Evolutionary conservation across 306 rosid species (phyloP), one percentile per base, ranked within the genome.

Genomic region (Gastrolobium villosum): DNA sequence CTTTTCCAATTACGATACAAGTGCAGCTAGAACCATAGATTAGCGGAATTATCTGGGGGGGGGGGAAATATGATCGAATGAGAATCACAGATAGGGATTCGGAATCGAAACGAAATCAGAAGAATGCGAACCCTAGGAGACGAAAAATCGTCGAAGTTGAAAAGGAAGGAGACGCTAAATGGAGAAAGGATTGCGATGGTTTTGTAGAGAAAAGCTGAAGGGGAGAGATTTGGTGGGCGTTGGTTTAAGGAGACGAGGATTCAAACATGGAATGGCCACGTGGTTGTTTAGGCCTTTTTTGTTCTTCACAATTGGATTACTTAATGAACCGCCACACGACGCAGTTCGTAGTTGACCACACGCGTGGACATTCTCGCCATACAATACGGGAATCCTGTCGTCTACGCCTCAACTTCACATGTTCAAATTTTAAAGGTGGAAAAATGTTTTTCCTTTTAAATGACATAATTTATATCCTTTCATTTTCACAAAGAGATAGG

Each of bases 41-140:
- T 10, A 43, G 31, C 14, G n/a, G 13, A 9, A 60, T 39, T 60
- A 1, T 49, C 8, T 20, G 55, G 26, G 26, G 26, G 26, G 26
- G 26, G 26, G 50, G 43, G 26, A 7, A 72, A 6, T 11, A 10
- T 1, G 59, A 62, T 13, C 1, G 69, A 20, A 69, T 28, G 56
- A 28, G 74, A 64, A 41, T 32, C 50, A 4, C 10, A 15, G 50
- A 35, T 57, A 61, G 46, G 34, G 79, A 64, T 65, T 26, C 7
- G 65, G 7, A 65, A 46, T 53, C 57, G 32, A 14, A 10, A 46
- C 10, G 6, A 34, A 62, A 75, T 36, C 6, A 8, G 31, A 31
- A 59, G 59, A 54, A 62, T 75, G 59, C 13, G 70, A 65, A 68
- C 80, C 84, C 80, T 82, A 65, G 40, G 59, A 70, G 26, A 11